Base-by-base conservation (phyloP, 306 rosid genomes). In the Prunus mongolica region DNA sequence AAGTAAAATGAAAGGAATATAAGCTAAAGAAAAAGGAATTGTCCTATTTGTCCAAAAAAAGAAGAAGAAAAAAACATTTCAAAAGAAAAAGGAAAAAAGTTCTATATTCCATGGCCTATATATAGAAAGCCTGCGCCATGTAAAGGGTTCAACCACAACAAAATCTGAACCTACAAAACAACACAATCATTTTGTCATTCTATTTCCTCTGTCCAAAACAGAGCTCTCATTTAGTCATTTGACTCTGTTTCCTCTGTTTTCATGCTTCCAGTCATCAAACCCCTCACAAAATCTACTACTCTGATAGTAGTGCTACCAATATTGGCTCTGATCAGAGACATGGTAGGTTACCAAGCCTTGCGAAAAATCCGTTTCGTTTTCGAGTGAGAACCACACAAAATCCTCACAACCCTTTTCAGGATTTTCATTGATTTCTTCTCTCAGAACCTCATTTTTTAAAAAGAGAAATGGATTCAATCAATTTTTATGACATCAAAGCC, bases 381-480 rank as follows among this genome's bases (percentile, higher is more conserved):
- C 28, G 81, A 89, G 86, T 89, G 79, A 93, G 38, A 45, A 22
- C 30, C 61, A 16, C 7, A 55, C 28, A 41, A 65, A 18, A 49
- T 49, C 62, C 19, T 41, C 71, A 38, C 22, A 61, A 63, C 76
- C 76, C 27, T 20, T 52, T 22, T 2, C 16, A 18, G 47, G 46
- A 73, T 60, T 58, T 80, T 22, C 69, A 14, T 70, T 24, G 56
- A 6, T 80, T 34, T n/a, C 7, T 38, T 65, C 47, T 41, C 47
- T 16, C 47, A n/a, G 3, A 2, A 9, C 28, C 25, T 19, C 55
- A 22, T 12, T 38, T 38, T 38, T 38, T 38, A 6, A 22, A 12
- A 67, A 3, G 19, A 14, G 54, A 7, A 54, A 94, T 94, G 98
- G 85, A 92, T 25, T 90, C 95, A 0, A 72, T 89, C 71, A 81